phyloP scores from a whole-genome alignment of 768 basidiomycete species.

The Brasilioporus rufonigricans region DNA sequence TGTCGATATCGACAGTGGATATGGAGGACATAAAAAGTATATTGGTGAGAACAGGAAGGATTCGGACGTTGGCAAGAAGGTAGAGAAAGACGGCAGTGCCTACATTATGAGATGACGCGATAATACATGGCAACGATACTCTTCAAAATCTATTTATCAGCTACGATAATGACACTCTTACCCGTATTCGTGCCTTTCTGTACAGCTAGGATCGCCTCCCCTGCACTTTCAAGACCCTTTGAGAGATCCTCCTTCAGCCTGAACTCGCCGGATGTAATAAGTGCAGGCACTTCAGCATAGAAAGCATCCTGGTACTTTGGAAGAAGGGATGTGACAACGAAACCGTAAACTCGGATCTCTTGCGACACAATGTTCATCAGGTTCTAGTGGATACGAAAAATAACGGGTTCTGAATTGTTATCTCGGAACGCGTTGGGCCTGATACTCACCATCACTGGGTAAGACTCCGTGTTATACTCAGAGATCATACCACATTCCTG shows the following conservation, averaged over 20 bases:
- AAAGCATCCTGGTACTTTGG: slow-evolving; percentile 42
- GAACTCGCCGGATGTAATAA: slow-evolving; percentile 45
- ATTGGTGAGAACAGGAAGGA: slow-evolving; percentile 28
- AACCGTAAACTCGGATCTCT: slow-evolving; percentile 43
- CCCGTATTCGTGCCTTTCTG: slow-evolving; percentile 36
- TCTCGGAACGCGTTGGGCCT: neutral
- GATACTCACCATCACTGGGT: slow-evolving; percentile 9
- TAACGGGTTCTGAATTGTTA: slow-evolving; percentile 6
- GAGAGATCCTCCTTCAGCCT: slow-evolving; percentile 46
- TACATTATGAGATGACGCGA: slow-evolving; percentile 11
- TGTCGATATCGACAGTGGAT: slow-evolving; percentile 10
- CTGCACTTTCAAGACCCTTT: slow-evolving; percentile 41
- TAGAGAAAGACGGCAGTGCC: slow-evolving; percentile 22
- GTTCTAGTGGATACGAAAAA: slow-evolving; percentile 30
- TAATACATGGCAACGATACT: neutral
- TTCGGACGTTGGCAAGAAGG: slow-evolving; percentile 19
- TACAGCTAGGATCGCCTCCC: slow-evolving; percentile 38
- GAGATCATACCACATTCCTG: slow-evolving; percentile 35
- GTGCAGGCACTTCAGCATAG: slow-evolving; percentile 38
- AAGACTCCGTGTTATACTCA: slow-evolving; percentile 12
- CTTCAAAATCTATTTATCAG: slow-evolving; percentile 3
- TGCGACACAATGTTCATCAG: slow-evolving; percentile 37
- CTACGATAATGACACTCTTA: slow-evolving; percentile 21
- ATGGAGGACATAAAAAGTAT: slow-evolving; percentile 1
- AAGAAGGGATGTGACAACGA: slow-evolving; percentile 34